phyloP scores from a whole-genome alignment of 345 rosid genomes.

The Raphanus raphanistrum region DNA sequence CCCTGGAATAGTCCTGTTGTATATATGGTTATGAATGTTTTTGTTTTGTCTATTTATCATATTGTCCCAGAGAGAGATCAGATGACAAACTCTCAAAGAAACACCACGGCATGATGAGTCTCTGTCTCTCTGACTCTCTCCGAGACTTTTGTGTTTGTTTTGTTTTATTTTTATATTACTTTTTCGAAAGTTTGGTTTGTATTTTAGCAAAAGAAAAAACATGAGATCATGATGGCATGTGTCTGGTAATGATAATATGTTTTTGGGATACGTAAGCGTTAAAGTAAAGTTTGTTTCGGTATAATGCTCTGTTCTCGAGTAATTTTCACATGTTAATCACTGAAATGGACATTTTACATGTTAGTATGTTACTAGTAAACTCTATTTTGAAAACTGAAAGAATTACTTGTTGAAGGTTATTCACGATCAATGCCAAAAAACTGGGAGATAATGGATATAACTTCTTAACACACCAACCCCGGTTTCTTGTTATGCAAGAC shows the following conservation, averaged over 20 bases:
- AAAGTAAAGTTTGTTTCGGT: conserved; percentile 24
- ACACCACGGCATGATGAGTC: conserved; percentile 16
- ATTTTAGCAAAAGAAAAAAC: conserved; percentile 4
- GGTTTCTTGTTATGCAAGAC: conserved; percentile 15
- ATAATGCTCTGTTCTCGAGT: conserved; percentile 18
- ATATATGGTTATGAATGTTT: conserved; percentile 29
- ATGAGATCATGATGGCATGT: conserved; percentile 29
- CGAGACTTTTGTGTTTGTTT: conserved; percentile 24
- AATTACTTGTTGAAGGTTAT: not conserved
- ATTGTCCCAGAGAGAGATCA: conserved; percentile 24
- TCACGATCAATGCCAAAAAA: not conserved
- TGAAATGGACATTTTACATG: not conserved
- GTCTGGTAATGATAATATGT: conserved; percentile 35
- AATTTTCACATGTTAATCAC: conserved; percentile 5
- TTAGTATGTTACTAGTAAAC: not conserved
- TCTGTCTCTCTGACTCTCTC: conserved; percentile 17
- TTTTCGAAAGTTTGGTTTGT: conserved; percentile 18
- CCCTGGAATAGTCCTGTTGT: conserved; percentile 27
- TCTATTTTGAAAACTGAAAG: not conserved
- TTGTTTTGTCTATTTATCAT: conserved; percentile 15
- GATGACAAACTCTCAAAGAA: not conserved
- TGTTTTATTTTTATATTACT: not conserved
- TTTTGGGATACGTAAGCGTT: conserved; percentile 20
- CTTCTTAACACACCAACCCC: not conserved
- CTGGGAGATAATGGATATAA: not conserved